Evolutionary conservation across 495 filamentous ascomycete genomes (phyloP).

Genomic region (Entonaema liquescens): DNA sequence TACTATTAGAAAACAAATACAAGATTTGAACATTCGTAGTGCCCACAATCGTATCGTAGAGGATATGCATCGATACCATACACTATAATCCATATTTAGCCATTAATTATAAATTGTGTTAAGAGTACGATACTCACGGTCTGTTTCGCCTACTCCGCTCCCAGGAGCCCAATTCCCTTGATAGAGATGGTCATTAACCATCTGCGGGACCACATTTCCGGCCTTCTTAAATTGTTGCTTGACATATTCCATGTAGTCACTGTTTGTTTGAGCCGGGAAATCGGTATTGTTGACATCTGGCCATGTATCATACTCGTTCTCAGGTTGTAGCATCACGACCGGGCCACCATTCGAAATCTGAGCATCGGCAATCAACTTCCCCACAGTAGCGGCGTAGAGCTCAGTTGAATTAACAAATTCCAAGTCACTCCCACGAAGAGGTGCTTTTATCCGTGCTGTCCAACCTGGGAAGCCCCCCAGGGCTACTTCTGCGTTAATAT

Average conservation of each 20-base stretch:
- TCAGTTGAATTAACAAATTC: background rate
- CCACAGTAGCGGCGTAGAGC: background rate
- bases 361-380: background rate
- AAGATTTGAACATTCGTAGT: background rate
- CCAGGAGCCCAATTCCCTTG: slow-evolving; percentile 61
- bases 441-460: background rate
- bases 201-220: slow-evolving; percentile 76
- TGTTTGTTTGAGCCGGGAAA: slow-evolving; percentile 57
- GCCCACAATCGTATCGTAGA: background rate
- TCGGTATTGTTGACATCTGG: slow-evolving; percentile 38
- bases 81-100: background rate
- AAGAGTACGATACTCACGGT: background rate
- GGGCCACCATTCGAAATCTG: background rate
- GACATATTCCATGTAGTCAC: slow-evolving; percentile 72
- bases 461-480: background rate
- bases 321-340: background rate
- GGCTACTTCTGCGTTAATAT: background rate
- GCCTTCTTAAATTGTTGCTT: slow-evolving; percentile 71
- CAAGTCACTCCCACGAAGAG: background rate
- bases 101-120: background rate
- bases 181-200: slow-evolving; percentile 74
- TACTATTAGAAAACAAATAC: background rate
- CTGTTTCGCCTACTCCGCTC: background rate
- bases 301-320: background rate
- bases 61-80: background rate